Base-by-base conservation (phyloP, 352 stramenopile species). In the Pythium brachiatum region DNA sequence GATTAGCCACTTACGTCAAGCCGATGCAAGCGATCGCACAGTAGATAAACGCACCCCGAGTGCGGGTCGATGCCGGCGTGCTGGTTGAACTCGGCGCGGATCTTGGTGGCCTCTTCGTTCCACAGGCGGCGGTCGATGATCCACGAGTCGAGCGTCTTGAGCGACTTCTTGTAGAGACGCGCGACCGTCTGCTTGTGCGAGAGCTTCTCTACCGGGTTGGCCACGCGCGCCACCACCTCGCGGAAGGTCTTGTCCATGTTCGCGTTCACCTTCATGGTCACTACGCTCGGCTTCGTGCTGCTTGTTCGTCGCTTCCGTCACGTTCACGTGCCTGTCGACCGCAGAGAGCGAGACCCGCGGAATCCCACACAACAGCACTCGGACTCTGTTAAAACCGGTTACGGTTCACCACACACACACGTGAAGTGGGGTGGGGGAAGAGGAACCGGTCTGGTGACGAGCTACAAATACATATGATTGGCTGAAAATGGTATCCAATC, bases 111-210 rank as follows among this genome's bases (percentile, higher is more conserved):
- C 76, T 98, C 90, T 32, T 97, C 88, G 74, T 97, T 94, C 80
- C 97, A 99, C 62, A 98, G 85, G 62, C 98, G 90, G 64, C 96
- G 88, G 78, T 98, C 94, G 63, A 98, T 97, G 63, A 92, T 72
- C 95, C 95, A 99, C 74, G 81, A 97, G 56, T 92, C 81, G 51
- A 98, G 76, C 43, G 83, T 89, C 82, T 98, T 97, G 67, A 99
- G 86, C 60, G 90, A 92, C 69, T 97, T 76, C 66, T 97, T 96
- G 76, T 99, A 99, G 67, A 99, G 76, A 27, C 95, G 84, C 73
- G 82, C 85, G 60, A 96, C 89, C 52, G 74, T 83, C 76, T 97
- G 89, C 78, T 94, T 89, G 76, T 97, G 89, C 68, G 87, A 79
- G 39, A 97, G 81, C 69, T 80, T 76, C 66, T 81, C 72, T 54